Evolutionary conservation across 2,329 filamentous ascomycete species (phyloP), one percentile per base, ranked within the genome.

Genomic region (Lachnellula suecica): DNA sequence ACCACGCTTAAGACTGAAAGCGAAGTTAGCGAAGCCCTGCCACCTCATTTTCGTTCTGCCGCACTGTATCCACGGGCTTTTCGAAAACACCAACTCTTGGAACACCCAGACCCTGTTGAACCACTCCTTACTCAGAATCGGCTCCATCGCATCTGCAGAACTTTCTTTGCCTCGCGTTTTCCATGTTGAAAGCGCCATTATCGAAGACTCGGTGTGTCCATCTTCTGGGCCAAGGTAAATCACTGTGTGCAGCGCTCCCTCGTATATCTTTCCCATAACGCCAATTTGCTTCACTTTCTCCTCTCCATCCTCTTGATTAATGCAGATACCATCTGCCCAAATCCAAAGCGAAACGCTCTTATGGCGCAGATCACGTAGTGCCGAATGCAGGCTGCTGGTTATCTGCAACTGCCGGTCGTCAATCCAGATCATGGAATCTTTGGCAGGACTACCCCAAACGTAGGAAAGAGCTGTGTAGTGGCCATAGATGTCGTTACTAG

Each of bases 301-400:
- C 24, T 61, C 53, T n/a, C 60, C 58, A 11, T 35, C 17, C 4
- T n/a, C 22, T 40, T 47, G 45, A 19, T 47, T 47, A 34, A 47
- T 47, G 48, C 61, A 58, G 1, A 59, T 29, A 19, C 47, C 44
- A 42, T 58, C 57, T 2, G 51, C 56, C 56, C 54, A 59, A 10
- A 57, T 13, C 17, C 31, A 23, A 2, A 49, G 27, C 0, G 44
- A 11, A 22, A 31, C 25, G 4, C 22, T 51, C 17, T 15, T 25
- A 24, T 49, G 29, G 24, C 53, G 37, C n/a, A 58, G 5, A 35
- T 57, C 43, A 9, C 34, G 47, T 7, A 58, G 51, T 25, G 58
- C 58, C 24, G 25, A 42, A 29, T 51, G 46, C 2, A 58, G 44
- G 13, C 49, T 56, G 17, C 31, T 35, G 1, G 51, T 58, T 13